Percentiles rank a stretch among this genome's conserved stretches.
These are phyloP conservation scores for Phanerochaete carnosa DNA, from an alignment of 768 basidiomycete species.

Conservation along the genomic window DNA sequence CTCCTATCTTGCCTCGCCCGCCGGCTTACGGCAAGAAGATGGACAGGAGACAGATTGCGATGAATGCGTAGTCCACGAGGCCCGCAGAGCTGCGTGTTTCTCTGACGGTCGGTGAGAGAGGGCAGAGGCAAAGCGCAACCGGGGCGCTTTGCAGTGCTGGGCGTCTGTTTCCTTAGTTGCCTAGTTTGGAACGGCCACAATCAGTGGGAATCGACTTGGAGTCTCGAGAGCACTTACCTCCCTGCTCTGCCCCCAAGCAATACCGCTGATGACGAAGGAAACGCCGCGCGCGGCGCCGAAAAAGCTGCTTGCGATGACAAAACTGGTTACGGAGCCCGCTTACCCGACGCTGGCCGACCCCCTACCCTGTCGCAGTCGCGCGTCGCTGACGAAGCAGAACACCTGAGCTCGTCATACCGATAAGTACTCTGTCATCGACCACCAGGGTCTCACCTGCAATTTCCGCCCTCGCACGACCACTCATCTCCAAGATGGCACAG, in stretches of 20 bases:
- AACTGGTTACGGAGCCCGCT: not conserved
- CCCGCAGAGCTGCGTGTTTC: not conserved
- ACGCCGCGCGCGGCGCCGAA: not conserved
- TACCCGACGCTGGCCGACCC: not conserved
- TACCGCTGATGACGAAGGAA: not conserved
- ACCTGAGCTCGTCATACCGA: constrained; percentile 2
- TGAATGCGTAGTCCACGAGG: constrained; percentile 1
- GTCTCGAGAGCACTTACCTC: not conserved
- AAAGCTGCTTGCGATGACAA: not conserved
- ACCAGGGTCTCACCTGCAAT: constrained; percentile 1
- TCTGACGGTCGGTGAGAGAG: not conserved
- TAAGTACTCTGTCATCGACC: not conserved
- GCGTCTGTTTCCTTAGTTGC: not conserved
- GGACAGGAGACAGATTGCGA: not conserved
- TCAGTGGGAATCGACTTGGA: not conserved
- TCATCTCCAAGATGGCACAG: constrained; percentile 13
- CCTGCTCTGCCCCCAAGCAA: not conserved
- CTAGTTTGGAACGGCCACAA: not conserved
- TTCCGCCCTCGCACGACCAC: not conserved
- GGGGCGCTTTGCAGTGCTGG: not conserved
- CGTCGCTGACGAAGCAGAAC: constrained; percentile 2
- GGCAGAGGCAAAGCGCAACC: not conserved
- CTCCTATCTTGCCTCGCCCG: not conserved
- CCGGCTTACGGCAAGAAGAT: not conserved
- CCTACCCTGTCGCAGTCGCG: not conserved